Evolutionary conservation across 2,329 filamentous ascomycete genomes (phyloP), one percentile per base, ranked within the genome.

Genomic region (Zarea fungicola): DNA sequence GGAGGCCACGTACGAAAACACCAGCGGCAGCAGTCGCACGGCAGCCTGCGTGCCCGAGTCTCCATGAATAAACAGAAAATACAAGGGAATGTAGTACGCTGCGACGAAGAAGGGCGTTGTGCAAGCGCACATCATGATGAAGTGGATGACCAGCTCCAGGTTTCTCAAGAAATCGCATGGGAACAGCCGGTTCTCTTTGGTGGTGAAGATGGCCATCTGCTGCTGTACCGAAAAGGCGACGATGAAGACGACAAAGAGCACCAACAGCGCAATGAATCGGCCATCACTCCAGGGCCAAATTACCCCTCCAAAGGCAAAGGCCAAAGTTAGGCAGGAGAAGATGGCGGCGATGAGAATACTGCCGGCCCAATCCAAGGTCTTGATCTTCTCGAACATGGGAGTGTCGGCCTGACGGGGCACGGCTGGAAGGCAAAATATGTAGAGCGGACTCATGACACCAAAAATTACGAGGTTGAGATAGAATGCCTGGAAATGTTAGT

Each of bases 401-500:
- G 56, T 46, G 5, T 55, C 58, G 1, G 55, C 44, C 55, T 32
- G 0, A 55, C 25, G 5, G 54, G 48, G 13, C 19, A 60, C 36
- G 16, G 23, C 23, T 7, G 61, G 62, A 5, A 65, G 23, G 5
- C 58, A 21, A 14, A 59, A 59, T 31, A 64, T 3, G 48, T 57
- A 65, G 1, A 50, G 54, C 1, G 62, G 60, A 3, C 60, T 47
- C 5, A 59, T 55, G 22, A 68, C 56, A 29, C 54, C 69, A 4
- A 62, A 75, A 5, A 72, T 68, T 26, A 74, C 61, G 1, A 80
- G 63, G 52, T 80, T 81, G 62, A 81, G 74, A 53, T 81, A 82
- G 49, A 73, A 71, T 6, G 54, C 52, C 64, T 63, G 70, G 29
- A 9, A 4, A 6, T 37, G 6, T 23, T 37, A 19, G 35, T 18